phyloP scores from a whole-genome alignment of 1,284 basidiomycete species.

The Cryptococcus maquisensis region DNA sequence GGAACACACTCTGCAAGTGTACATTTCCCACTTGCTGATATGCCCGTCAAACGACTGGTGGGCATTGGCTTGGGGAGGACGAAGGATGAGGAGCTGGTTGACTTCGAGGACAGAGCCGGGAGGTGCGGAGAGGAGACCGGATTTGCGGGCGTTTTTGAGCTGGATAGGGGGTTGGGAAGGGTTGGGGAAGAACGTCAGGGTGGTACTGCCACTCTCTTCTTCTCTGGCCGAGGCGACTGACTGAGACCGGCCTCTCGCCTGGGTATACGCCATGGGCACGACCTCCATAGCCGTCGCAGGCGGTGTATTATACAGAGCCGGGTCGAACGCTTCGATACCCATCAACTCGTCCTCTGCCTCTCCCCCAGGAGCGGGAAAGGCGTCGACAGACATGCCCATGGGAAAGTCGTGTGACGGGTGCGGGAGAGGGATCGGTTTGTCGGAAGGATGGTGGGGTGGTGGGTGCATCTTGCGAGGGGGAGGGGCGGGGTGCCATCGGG shows the following conservation, averaged over 20 bases:
- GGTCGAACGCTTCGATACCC: too few relatives aligned
- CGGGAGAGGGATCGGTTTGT: too few relatives aligned
- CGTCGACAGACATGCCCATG: too few relatives aligned
- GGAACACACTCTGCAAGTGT: constrained; percentile 38
- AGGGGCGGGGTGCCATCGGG: neutral
- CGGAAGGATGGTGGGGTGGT: neutral
- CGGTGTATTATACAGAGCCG: neutral
- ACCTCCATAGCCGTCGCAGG: neutral
- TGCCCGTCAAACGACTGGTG: neutral
- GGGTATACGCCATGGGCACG: neutral
- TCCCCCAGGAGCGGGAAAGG: too few relatives aligned
- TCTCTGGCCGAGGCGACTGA: neutral
- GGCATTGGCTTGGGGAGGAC: constrained; percentile 14
- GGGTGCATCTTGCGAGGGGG: neutral
- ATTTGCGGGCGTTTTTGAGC: constrained; percentile 6
- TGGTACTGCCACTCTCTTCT: neutral
- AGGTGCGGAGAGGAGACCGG: constrained; percentile 16
- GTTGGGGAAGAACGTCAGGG: constrained; percentile 8
- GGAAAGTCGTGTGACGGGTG: too few relatives aligned
- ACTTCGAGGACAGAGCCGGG: constrained; percentile 24
- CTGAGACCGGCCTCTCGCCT: too few relatives aligned
- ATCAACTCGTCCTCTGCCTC: too few relatives aligned
- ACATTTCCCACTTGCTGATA: constrained; percentile 20
- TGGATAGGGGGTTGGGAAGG: constrained; percentile 11
- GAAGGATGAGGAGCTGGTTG: constrained; percentile 31